Conservation (phyloP, 1,139 yeast species). For the Zygoascus meyerae region DNA sequence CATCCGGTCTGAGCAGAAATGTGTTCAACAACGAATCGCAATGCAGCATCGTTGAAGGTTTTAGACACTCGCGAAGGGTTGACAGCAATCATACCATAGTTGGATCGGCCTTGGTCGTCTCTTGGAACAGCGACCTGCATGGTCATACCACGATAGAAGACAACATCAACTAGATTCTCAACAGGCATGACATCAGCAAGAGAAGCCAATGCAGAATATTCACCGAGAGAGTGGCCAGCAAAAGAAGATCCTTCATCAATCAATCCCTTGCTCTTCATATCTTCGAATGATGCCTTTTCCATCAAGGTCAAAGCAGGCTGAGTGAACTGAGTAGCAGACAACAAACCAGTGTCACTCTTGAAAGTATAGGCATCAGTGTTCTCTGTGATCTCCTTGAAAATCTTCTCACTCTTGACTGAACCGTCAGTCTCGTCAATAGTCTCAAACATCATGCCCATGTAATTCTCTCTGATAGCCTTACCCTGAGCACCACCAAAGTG, state of each 20-base stretch:
- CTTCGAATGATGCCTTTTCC: constrained; percentile 99
- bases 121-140: constrained; percentile 99
- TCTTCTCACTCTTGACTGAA: constrained; percentile 80
- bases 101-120: constrained; percentile 89
- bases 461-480: constrained; percentile 88
- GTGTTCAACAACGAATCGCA: constrained; percentile 90
- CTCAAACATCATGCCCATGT: constrained; percentile 96
- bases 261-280: constrained; percentile 90
- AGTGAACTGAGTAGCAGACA: constrained; percentile 97
- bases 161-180: constrained; percentile 95
- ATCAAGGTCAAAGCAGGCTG: constrained; percentile 98
- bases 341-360: constrained; percentile 88
- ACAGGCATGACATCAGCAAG: constrained; percentile 98
- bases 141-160: constrained; percentile 99
- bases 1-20: constrained; percentile 78
- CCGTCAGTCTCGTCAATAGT: constrained; percentile 80
- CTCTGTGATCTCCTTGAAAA: constrained; percentile 85
- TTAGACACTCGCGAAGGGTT: constrained; percentile 90
- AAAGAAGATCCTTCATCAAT: constrained; percentile 90
- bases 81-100: constrained; percentile 98
- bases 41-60: constrained; percentile 87
- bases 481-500: constrained; percentile 99
- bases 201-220: constrained; percentile 94
- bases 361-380: constrained; percentile 80
- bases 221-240: constrained; percentile 99